Evolutionary conservation across 495 filamentous ascomycete species (phyloP).

Genomic region (Pyronema domesticum): DNA sequence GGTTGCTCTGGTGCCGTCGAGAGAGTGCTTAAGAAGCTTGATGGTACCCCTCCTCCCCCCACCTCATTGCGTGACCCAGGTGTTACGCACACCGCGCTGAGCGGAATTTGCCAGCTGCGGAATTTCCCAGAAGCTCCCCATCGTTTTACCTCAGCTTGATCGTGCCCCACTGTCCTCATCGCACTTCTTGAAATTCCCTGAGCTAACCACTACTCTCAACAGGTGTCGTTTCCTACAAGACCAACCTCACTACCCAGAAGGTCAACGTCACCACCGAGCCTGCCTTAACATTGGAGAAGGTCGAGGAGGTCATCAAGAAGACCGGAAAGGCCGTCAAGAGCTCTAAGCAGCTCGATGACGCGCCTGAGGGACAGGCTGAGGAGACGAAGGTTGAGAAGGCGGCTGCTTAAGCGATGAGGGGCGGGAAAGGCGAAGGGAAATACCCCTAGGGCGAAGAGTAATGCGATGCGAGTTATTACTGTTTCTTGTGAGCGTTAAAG

Average conservation of each 20-base stretch:
- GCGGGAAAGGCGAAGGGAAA: not conserved
- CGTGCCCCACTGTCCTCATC: not conserved
- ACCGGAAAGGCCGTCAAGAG: slow-evolving; percentile 79
- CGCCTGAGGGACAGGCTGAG: not conserved
- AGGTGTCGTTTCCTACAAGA: slow-evolving; percentile 52
- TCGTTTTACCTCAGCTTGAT: not conserved
- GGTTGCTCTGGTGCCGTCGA: slow-evolving; percentile 54
- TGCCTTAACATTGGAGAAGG: slow-evolving; percentile 36
- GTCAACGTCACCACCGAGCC: slow-evolving; percentile 52
- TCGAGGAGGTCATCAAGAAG: slow-evolving; percentile 80
- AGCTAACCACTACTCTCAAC: slow-evolving; percentile 4
- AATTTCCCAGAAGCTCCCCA: too few species aligned
- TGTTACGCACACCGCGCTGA: not conserved
- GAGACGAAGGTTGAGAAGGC: not conserved
- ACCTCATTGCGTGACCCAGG: not conserved
- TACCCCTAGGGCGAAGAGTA: not conserved
- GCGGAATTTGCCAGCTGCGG: too few species aligned
- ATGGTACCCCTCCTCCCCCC: slow-evolving; percentile 39
- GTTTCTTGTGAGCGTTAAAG: too few species aligned
- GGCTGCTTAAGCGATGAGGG: slow-evolving; percentile 1
- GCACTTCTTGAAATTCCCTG: not conserved
- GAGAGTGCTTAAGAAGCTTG: slow-evolving; percentile 83
- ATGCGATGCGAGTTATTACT: too few species aligned
- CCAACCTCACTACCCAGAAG: slow-evolving; percentile 43
- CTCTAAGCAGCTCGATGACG: slow-evolving; percentile 37